These are phyloP conservation scores for Aschersonia sp. DNA, from an alignment of 2,329 filamentous ascomycete genomes.

Conservation along the genomic window DNA sequence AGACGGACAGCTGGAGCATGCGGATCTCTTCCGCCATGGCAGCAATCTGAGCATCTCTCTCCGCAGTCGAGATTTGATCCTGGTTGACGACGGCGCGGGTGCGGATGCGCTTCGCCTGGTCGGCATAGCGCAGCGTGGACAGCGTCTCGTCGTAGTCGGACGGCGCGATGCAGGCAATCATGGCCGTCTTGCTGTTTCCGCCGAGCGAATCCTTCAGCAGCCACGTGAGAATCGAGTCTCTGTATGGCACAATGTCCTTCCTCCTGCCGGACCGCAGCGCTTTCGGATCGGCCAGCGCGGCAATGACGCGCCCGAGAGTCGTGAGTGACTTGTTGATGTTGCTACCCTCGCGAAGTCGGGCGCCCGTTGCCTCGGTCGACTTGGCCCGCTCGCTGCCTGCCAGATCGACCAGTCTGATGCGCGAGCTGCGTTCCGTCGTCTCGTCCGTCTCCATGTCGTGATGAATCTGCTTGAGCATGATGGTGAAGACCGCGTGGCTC, in stretches of 20 bases:
- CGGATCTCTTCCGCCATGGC: conserved; percentile 96
- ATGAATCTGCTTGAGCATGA: conserved; percentile 95
- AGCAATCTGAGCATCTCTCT: conserved; percentile 84
- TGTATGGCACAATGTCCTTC: conserved; percentile 67
- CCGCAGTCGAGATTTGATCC: conserved; percentile 79
- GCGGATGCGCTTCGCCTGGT: conserved; percentile 94
- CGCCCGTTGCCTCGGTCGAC: conserved; percentile 85
- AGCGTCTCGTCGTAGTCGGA: conserved; percentile 95
- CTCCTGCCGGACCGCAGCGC: conserved; percentile 39
- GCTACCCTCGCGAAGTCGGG: conserved; percentile 79
- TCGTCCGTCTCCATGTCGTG: conserved; percentile 96
- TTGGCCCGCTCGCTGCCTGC: conserved; percentile 92
- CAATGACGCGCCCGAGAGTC: conserved; percentile 88
- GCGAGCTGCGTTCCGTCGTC: conserved; percentile 85
- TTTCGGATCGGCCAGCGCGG: conserved; percentile 66
- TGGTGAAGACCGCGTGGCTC: conserved; percentile 94
- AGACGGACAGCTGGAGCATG: conserved; percentile 60
- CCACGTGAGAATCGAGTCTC: conserved; percentile 75
- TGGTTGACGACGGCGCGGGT: conserved; percentile 92
- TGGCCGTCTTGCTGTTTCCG: conserved; percentile 95
- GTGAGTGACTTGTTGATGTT: conserved; percentile 99
- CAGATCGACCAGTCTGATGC: conserved; percentile 88
- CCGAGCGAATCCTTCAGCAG: conserved; percentile 90
- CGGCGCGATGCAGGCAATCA: conserved; percentile 95
- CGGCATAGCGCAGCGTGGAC: conserved; percentile 88